Evolutionary conservation across 371 early-diverging fungal genomes (phyloP).

Genomic region (Mucor indicus): DNA sequence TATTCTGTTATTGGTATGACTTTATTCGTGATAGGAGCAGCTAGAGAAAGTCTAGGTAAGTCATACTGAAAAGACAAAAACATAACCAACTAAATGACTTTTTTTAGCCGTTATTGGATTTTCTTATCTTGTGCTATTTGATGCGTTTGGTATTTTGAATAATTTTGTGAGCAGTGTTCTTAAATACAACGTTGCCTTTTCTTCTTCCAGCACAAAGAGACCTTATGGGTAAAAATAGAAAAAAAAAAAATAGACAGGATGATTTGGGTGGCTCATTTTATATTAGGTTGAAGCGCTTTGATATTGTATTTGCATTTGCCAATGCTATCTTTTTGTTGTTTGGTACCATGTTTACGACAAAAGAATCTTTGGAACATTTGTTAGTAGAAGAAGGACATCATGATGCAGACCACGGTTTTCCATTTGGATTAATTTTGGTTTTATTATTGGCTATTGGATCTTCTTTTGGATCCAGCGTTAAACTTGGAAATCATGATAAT

Average conservation of each 20-base stretch:
- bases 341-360: constrained; percentile 54
- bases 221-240: constrained; percentile 60
- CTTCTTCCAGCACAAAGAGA: constrained; percentile 36
- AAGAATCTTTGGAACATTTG: constrained; percentile 54
- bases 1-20: constrained; percentile 43
- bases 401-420: constrained; percentile 18
- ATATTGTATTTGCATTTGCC: constrained; percentile 46
- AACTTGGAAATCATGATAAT: constrained; percentile 43
- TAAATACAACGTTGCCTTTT: constrained; percentile 33
- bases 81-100: background rate
- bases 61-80: background rate
- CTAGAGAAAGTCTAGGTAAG: constrained; percentile 51
- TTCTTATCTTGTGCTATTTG: constrained; percentile 47
- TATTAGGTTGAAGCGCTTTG: constrained; percentile 46
- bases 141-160: constrained; percentile 48
- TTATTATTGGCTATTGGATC: constrained; percentile 21
- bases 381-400: constrained; percentile 38
- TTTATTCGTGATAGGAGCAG: constrained; percentile 49
- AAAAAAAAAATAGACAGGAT: no score
- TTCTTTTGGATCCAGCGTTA: constrained; percentile 33
- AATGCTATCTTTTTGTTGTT: constrained; percentile 52
- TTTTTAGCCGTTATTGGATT: constrained; percentile 41
- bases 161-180: constrained; percentile 48
- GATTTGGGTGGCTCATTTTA: no score
- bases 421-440: constrained; percentile 12